Percentiles rank a stretch among this genome's conserved stretches.
These are phyloP conservation scores for Rhynchospora pubera DNA, from an alignment of 176 grass and related monocot species.

Conservation along the genomic window DNA sequence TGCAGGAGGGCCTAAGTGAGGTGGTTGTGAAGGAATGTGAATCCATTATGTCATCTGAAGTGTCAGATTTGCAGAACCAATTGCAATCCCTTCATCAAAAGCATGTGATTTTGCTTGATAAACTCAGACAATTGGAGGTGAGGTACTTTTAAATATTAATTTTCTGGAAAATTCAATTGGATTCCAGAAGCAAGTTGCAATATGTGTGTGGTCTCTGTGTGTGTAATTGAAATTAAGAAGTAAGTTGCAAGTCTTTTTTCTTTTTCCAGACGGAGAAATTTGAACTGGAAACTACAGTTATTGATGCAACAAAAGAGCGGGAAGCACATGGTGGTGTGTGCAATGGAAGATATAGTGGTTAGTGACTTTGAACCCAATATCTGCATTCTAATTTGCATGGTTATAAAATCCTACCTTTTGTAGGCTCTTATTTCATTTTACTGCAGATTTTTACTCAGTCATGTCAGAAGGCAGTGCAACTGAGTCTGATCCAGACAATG, in stretches of 20 bases:
- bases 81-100: conserved; percentile 63
- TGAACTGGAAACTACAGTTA: conserved; percentile 87
- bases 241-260: conserved; percentile 10
- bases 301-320: conserved; percentile 91
- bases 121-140: conserved; percentile 85
- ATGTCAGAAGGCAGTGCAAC: conserved; percentile 79
- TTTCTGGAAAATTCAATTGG: not conserved
- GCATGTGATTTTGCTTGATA: conserved; percentile 77
- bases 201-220: not conserved
- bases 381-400: too few species aligned
- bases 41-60: conserved; percentile 73
- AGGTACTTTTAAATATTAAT: conserved; percentile 16
- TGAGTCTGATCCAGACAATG: conserved; percentile 81
- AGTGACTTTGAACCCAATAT: conserved; percentile 38
- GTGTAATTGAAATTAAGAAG: not conserved
- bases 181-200: conserved; percentile 15
- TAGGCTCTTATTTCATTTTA: conserved; percentile 4
- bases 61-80: conserved; percentile 64
- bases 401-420: not conserved
- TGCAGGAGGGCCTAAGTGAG: conserved; percentile 66
- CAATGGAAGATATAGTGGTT: conserved; percentile 82
- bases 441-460: conserved; percentile 94
- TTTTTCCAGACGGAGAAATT: conserved; percentile 90
- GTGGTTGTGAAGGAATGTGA: conserved; percentile 67
- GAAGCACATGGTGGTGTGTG: conserved; percentile 40